Evolutionary conservation across 768 basidiomycete genomes (phyloP), one percentile per base, ranked within the genome.

Genomic region (Tremella fuciformis): DNA sequence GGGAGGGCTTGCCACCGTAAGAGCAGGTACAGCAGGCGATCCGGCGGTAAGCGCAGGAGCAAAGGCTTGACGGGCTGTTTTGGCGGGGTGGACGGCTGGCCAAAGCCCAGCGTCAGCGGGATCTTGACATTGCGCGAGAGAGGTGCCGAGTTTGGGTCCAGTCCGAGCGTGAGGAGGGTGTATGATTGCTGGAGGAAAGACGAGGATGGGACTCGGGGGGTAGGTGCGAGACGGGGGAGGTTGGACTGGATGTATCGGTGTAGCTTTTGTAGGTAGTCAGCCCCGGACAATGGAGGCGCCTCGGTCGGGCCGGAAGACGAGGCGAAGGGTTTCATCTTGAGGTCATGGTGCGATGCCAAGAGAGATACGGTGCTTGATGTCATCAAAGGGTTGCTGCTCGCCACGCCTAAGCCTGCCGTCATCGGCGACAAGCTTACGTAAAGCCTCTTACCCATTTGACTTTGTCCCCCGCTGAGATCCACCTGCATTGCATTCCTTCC

Each of bases 141-240:
- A 0, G 71, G 73, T 2, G 65, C 64, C 3, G 68, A 70, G n/a
- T 51, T 64, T 0, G 75, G 75, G 58, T 75, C 75, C 6, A 76
- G 55, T 3, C 75, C 75, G 6, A 76, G 66, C 0, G 75, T 76
- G 40, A 74, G 59, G 19, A 76, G 62, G 0, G 75, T 76, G 25
- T 74, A 76, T 1, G 70, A 66, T 57, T 76, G 75, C 42, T 70
- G 69, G 16, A 74, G 56, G 16, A 71, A 47, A 16, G 60, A 50
- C 11, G 59, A 50, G 18, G 55, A 38, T 24, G 53, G 52, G 13
- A 39, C 55, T 37, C 54, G 51, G 7, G 58, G 57, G 13, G 52
- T 19, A 7, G 67, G 69, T 2, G 75, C 62, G 8, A 76, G 60
- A 8, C 75, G 68, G 7, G 64, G 37, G 4, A 67, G 59, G 53